These are phyloP conservation scores for Aspergillus floridensis DNA, from an alignment of 2,329 filamentous ascomycete genomes.

Conservation along the genomic window DNA sequence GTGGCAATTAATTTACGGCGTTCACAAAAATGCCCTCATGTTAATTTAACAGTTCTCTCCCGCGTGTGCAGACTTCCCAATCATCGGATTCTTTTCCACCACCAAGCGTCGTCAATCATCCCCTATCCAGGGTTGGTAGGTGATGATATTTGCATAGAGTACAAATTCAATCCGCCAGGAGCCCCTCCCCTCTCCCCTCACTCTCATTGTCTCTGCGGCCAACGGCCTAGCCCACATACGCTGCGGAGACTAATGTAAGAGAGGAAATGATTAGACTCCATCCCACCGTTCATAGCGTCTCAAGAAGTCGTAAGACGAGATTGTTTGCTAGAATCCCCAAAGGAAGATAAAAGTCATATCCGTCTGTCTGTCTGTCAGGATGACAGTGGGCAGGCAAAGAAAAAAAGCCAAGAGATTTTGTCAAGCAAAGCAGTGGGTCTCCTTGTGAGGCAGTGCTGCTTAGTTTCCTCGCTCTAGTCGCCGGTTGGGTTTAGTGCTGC, in stretches of 20 bases:
- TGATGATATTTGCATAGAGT: neutral
- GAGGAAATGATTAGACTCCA: too few relatives aligned
- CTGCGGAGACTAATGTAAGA: too few relatives aligned
- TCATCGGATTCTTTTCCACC: neutral
- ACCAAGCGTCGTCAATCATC: neutral
- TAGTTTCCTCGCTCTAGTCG: neutral
- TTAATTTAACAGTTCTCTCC: too few relatives aligned
- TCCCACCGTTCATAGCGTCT: too few relatives aligned
- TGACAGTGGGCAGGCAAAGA: neutral
- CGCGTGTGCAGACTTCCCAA: too few relatives aligned
- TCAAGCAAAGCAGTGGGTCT: conserved; percentile 11
- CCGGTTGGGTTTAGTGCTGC: neutral
- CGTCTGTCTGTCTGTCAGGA: neutral
- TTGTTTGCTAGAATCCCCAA: too few relatives aligned
- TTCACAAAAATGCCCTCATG: neutral
- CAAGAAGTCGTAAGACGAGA: too few relatives aligned
- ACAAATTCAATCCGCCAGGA: neutral
- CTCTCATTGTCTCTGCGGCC: neutral
- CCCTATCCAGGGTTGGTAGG: neutral
- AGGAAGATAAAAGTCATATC: neutral
- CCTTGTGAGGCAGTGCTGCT: conserved; percentile 12
- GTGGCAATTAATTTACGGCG: neutral
- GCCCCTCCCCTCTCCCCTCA: neutral
- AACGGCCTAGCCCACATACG: too few relatives aligned
- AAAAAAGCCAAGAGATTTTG: neutral